Evolutionary conservation across 208 protist species (phyloP), one percentile per base, ranked within the genome.

Genomic region (Angomonas ambiguus): DNA sequence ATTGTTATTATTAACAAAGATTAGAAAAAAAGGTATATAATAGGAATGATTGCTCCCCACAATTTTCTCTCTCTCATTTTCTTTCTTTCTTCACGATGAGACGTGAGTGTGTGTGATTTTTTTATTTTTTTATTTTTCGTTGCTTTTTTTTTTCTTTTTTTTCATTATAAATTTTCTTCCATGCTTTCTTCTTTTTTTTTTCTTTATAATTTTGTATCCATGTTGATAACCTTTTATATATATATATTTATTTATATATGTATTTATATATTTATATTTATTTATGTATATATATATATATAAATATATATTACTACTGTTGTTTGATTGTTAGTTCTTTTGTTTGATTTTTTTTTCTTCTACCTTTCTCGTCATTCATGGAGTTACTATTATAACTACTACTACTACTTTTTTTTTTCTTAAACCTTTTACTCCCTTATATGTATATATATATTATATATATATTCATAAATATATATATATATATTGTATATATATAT

Each of bases 201-300:
- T 64, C 1, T 65, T 65, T 65, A 31, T 67, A 11, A 56, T 56
- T n/a, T n/a, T n/a, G n/a, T n/a, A n/a, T n/a, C n/a, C n/a, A n/a
- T 56, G 27, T 56, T 56, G 27, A 30, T 56, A 56, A 30, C 27
- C 18, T 24, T 56, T 16, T 5, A 24, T 56, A 5, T 24, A 8
- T 56, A 11, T 8, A 56, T 59, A 38, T 56, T 67, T 32, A 30
- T 32, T 56, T 56, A 28, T 56, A 28, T 20, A 27, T 30, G 16
- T 27, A 28, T 56, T 10, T 13, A 18, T 28, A 35, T 18, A 59
- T 67, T 38, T 33, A 18, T 4, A 41, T n/a, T 65, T 25, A 49
- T 41, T 5, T 62, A 20, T 6, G 10, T 32, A 8, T 32, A 32
- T 25, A 18, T 11, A 6, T 11, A 61, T 61, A n/a, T n/a, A n/a